Conservation (phyloP, 495 filamentous ascomycete species). For the Pseudomonodictys pantanalensis region DNA sequence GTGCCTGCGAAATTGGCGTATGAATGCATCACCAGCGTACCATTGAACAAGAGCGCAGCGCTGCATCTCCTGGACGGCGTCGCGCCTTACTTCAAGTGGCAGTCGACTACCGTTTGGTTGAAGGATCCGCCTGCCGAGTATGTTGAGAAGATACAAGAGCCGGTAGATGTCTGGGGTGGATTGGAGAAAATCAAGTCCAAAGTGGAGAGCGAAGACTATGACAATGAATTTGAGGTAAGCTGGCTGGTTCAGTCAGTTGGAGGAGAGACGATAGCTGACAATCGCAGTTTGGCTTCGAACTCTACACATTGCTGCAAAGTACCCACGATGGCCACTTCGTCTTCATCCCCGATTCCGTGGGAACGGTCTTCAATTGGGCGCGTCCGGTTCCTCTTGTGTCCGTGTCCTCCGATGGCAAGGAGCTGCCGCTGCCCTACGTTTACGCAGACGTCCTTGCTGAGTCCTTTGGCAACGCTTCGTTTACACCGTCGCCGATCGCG, state of each 20-base stretch:
- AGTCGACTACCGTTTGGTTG: constrained; percentile 36
- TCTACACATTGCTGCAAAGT: constrained; percentile 34
- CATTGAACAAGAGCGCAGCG: constrained; percentile 32
- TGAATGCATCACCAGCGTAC: constrained; percentile 33
- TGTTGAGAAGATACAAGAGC: constrained; percentile 36
- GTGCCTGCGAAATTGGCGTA: constrained; percentile 33
- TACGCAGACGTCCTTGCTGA: constrained; percentile 37
- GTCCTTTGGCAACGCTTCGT: constrained; percentile 35
- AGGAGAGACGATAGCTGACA: background rate
- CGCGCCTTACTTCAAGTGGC: constrained; percentile 38
- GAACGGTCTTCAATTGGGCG: constrained; percentile 36
- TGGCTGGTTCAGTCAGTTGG: background rate
- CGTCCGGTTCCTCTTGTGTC: constrained; percentile 37
- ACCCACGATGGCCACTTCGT: constrained; percentile 42
- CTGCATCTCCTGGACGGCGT: constrained; percentile 30
- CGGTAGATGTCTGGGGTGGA: constrained; percentile 35
- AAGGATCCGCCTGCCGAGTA: constrained; percentile 40
- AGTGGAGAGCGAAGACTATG: constrained; percentile 23
- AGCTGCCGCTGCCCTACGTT: constrained; percentile 33
- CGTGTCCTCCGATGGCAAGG: constrained; percentile 35
- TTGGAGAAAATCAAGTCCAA: constrained; percentile 33
- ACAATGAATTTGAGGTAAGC: constrained; percentile 35
- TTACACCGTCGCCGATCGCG: constrained; percentile 33
- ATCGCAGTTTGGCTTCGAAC: constrained; percentile 33
- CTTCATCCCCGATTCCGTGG: constrained; percentile 37